Evolutionary conservation across 2,329 filamentous ascomycete genomes (phyloP), one percentile per base, ranked within the genome.

Genomic region (Phialemonium atrogriseum): DNA sequence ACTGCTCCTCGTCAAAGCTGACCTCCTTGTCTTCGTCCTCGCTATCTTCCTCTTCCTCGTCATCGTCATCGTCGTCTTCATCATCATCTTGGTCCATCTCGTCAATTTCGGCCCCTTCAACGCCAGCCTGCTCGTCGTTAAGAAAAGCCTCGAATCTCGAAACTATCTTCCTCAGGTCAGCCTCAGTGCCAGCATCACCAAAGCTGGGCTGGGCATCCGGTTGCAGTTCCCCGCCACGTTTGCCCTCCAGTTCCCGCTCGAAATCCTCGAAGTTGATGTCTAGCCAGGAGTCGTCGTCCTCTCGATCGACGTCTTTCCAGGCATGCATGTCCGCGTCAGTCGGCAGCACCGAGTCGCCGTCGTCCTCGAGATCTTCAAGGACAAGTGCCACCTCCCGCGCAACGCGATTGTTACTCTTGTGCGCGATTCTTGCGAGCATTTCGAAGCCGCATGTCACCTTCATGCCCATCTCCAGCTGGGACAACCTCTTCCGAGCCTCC

Each of bases 191-290:
- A 5, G 70, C 62, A 50, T 87, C 77, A 2, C 80, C 82, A 48
- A 84, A 77, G 0, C 66, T 68, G 27, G 47, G 30, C 25, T 39
- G 18, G 34, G 46, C 12, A 34, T 63, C 41, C 7, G 10, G 20
- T 10, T 27, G 17, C 12, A 18, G 56, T 32, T 66, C 54, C 2
- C 60, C 51, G 22, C 43, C 39, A 17, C 43, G 43, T 27, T 59
- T 64, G 0, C 71, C 69, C 18, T 71, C 65, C 2, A 98, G 61
- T 51, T 95, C 87, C 17, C 71, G 68, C 47, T 95, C 88, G 34
- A 98, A 86, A 40, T 95, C 87, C 12, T 81, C 72, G 44, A 86
- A 95, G 49, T 88, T 79, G 35, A 98, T 93, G 45, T 96, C 80
- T 42, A 98, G 66, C 91, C 91, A 98, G 14, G 73, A 70, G 46